Conservation (phyloP, 2,329 filamentous ascomycete genomes). For the Trichoderma sp. region DNA sequence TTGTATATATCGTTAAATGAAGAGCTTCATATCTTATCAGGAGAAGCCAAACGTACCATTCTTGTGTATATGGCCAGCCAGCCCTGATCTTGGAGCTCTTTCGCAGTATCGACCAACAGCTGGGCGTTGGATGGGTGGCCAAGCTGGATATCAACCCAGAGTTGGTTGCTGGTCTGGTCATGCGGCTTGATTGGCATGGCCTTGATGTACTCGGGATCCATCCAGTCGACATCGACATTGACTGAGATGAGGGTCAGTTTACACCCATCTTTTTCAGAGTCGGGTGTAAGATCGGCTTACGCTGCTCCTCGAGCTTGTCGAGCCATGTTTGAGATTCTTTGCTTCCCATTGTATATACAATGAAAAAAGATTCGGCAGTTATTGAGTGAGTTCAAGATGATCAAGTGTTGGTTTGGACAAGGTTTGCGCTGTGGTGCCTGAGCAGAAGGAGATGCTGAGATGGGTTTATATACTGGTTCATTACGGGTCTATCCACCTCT, state of each 20-base stretch:
- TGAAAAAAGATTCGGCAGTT: background rate
- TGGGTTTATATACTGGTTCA: background rate
- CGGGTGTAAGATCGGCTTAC: slow-evolving; percentile 32
- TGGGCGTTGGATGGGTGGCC: slow-evolving; percentile 46
- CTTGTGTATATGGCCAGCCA: slow-evolving; percentile 53
- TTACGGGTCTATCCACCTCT: background rate
- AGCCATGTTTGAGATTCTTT: slow-evolving; percentile 41
- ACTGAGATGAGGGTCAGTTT: slow-evolving; percentile 37
- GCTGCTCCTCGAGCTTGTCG: slow-evolving; percentile 46
- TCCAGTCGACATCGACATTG: slow-evolving; percentile 54
- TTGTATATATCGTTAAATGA: slow-evolving; percentile 23
- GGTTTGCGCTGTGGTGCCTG: background rate
- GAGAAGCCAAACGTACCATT: slow-evolving; percentile 35
- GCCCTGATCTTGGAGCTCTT: slow-evolving; percentile 47
- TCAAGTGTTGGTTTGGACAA: background rate
- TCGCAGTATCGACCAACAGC: slow-evolving; percentile 44
- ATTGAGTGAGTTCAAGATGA: too few relatives aligned
- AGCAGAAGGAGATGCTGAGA: background rate
- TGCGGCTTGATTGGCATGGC: slow-evolving; percentile 48
- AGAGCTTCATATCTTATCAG: background rate
- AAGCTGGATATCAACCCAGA: slow-evolving; percentile 51
- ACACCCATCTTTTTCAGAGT: too few relatives aligned
- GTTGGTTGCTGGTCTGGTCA: slow-evolving; percentile 54
- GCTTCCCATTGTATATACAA: slow-evolving; percentile 36
- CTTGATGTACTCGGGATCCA: slow-evolving; percentile 52